Conservation (phyloP, 2,329 filamentous ascomycete species). For the Ascochyta lentis region DNA sequence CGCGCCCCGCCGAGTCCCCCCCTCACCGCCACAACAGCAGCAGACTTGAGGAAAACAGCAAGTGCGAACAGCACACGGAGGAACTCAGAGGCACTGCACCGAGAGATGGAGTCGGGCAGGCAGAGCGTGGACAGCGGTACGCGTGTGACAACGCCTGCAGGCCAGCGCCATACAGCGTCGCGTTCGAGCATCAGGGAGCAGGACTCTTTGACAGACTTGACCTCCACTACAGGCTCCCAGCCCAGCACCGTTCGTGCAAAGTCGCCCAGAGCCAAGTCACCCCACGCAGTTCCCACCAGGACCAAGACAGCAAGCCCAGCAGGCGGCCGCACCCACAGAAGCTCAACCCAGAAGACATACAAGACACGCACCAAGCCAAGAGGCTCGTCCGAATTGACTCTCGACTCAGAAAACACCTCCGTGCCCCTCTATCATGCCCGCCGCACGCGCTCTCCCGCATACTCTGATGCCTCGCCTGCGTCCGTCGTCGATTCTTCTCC, state of each 20-base stretch:
- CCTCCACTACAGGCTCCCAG: conserved; percentile 51
- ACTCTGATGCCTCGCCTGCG: conserved; percentile 49
- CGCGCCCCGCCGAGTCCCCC: conserved; percentile 57
- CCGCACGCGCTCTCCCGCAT: conserved; percentile 39
- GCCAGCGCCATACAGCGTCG: conserved; percentile 46
- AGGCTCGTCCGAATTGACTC: conserved; percentile 50
- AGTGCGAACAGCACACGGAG: conserved; percentile 54
- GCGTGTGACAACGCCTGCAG: conserved; percentile 45
- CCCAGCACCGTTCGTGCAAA: conserved; percentile 49
- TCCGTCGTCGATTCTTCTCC: conserved; percentile 55
- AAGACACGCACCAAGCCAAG: conserved; percentile 39
- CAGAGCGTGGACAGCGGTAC: conserved; percentile 52
- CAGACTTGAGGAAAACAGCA: conserved; percentile 53
- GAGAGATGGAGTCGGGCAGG: conserved; percentile 49
- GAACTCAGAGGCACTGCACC: conserved; percentile 44
- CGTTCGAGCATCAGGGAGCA: conserved; percentile 53
- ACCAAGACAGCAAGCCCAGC: conserved; percentile 36
- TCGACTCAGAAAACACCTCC: conserved; percentile 57
- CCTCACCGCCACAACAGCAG: conserved; percentile 50
- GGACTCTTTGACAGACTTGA: conserved; percentile 51
- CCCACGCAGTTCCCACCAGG: conserved; percentile 23
- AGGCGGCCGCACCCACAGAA: conserved; percentile 29
- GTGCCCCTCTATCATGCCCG: conserved; percentile 50
- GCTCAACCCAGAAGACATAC: conserved; percentile 26
- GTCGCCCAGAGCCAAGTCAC: conserved; percentile 37